phyloP scores from a whole-genome alignment of 2,329 filamentous ascomycete species.

The Lojkania enalia region DNA sequence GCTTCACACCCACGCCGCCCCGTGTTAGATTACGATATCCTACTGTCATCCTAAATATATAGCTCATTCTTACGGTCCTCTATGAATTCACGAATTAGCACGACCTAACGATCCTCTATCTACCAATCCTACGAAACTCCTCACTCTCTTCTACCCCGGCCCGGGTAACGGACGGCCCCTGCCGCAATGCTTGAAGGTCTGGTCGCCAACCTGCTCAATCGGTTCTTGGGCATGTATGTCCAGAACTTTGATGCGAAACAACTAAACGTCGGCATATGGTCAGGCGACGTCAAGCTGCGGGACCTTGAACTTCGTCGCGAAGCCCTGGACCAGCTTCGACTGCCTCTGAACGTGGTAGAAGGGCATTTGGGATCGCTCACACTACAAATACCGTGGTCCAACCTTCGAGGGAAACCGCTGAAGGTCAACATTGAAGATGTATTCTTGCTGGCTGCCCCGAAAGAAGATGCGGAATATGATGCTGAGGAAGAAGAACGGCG shows the following conservation, averaged over 20 bases:
- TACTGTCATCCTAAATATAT: conserved; percentile 19
- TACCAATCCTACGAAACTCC: conserved; percentile 24
- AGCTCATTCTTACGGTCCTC: conserved; percentile 23
- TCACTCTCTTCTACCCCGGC: conserved; percentile 54
- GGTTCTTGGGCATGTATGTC: conserved; percentile 99
- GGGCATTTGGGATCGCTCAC: conserved; percentile 92
- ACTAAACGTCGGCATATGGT: conserved; percentile 98
- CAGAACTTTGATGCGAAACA: conserved; percentile 99
- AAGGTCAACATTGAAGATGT: conserved; percentile 97
- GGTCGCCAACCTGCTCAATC: conserved; percentile 95
- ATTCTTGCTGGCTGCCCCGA: conserved; percentile 90
- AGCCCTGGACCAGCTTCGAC: conserved; percentile 93
- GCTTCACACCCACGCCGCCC: conserved; percentile 9
- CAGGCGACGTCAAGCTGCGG: conserved; percentile 91
- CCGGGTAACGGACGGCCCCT: conserved; percentile 70
- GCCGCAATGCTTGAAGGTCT: conserved; percentile 90
- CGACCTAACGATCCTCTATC: conserved; percentile 31
- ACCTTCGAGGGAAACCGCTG: conserved; percentile 89
- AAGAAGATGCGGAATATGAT: conserved; percentile 92
- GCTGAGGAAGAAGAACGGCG: conserved; percentile 88
- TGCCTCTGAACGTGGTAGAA: conserved; percentile 95
- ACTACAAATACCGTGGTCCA: conserved; percentile 95
- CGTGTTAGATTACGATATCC: conserved; percentile 31
- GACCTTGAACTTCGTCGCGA: conserved; percentile 92
- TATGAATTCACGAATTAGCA: conserved; percentile 38